Conservation (phyloP, 208 protist genomes). For the Trichomonas gallinae region DNA sequence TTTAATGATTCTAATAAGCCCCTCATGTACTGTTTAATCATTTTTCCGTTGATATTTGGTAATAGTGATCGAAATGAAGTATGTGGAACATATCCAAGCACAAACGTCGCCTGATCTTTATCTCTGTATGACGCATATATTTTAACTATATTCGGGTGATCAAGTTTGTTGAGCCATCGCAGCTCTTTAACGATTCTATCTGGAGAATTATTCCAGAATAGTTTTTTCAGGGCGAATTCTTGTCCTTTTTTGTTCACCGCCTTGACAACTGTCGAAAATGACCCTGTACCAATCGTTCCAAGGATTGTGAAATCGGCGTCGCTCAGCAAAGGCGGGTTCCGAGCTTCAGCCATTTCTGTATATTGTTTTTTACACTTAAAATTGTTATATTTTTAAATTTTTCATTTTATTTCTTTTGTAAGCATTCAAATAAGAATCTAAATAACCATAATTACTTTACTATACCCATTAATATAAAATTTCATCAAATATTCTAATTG, state of each 20-base stretch:
- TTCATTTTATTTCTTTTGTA: too few species aligned
- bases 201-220: slow-evolving; percentile 21
- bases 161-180: not conserved
- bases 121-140: not conserved
- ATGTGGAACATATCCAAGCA: not conserved
- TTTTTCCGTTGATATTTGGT: not conserved
- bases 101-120: not conserved
- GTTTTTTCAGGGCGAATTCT: not conserved
- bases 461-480: too few species aligned
- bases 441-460: too few species aligned
- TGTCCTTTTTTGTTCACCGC: not conserved
- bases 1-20: not conserved
- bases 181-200: slow-evolving; percentile 6
- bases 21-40: not conserved
- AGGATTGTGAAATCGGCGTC: not conserved
- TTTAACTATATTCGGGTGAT: not conserved
- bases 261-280: not conserved
- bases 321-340: not conserved
- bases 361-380: too few species aligned
- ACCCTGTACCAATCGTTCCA: not conserved
- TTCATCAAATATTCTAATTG: too few species aligned
- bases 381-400: too few species aligned
- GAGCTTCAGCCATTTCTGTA: too few species aligned
- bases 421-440: too few species aligned
- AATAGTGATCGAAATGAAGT: not conserved